Evolutionary conservation across 1,284 basidiomycete genomes (phyloP), one percentile per base, ranked within the genome.

Genomic region (Mycosarcoma maydis): DNA sequence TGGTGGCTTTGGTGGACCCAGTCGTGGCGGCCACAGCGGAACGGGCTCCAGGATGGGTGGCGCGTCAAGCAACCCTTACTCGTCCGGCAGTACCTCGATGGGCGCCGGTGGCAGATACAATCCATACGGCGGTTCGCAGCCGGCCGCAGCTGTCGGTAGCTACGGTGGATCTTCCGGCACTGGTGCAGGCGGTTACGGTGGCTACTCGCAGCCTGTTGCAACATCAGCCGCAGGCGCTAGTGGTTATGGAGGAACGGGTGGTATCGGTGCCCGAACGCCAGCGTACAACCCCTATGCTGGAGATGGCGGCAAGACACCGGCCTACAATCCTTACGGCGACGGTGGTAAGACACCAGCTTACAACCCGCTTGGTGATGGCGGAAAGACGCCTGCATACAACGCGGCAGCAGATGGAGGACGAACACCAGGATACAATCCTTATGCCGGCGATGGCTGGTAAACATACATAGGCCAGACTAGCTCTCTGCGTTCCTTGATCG

Each of bases 371-470:
- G 60, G 41, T 19, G 73, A 69, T 19, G 76, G 76, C n/a, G 75
- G 72, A n/a, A 71, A 70, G 40, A 80, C 77, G n/a, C 77, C 77
- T 0, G 77, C 75, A 0, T 77, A 80, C 67, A 73, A 73, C 29
- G 66, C 71, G 13, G 39, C 43, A 29, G 66, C 33, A 5, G 71
- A 73, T 20, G 71, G 71, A 17, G 66, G 71, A n/a, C 53, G 59
- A 2, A 73, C 71, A 14, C 71, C 71, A 14, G 71, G 48, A 9
- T 70, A 71, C 58, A 54, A 70, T 19, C 71, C 71, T 14, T 73
- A 66, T n/a, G 45, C 22, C 13, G 71, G 43, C 22, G 71, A 61
- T 11, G 75, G 72, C 11, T 61, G 73, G n/a, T 57, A 49, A 34
- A 77, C 51, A 19, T 58, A 72, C 32, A 26, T 9, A 0, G n/a